Base-by-base conservation (phyloP, 345 rosid species). In the Salix dunnii region DNA sequence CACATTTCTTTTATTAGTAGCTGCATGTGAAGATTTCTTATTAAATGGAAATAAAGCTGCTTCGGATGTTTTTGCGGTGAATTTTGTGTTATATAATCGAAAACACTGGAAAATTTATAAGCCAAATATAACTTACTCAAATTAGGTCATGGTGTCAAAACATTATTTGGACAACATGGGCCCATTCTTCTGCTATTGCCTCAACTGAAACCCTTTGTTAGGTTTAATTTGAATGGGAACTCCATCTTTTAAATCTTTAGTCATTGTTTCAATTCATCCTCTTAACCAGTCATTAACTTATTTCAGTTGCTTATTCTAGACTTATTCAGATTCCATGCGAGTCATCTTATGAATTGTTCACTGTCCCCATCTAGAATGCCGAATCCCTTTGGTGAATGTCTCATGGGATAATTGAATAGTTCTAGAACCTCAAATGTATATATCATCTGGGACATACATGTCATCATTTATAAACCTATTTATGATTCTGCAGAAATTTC, bases 401-500 rank as follows among this genome's bases (percentile, higher is more conserved):
- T 35, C 20, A 17, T 75, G 35, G 49, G 73, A 30, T 77, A 20
- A 23, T 18, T 53, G 61, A 33, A 28, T 36, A 55, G 49, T 76
- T 73, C 70, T 65, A 27, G 75, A 62, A 30, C 67, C 49, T 25
- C 30, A 67, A n/a, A 67, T 33, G 58, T 71, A 55, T 58, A 67
- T 30, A 68, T 61, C 28, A 25, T 68, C 23, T 2, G 70, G 75
- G 78, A 40, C 72, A 25, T 43, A 28, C 74, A 40, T 68, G n/a
- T 73, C 30, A 38, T 51, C 30, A 35, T 80, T 46, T 53, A 66
- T 30, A 12, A 53, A 66, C 43, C 20, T 53, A 70, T 67, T 60
- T 67, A 36, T 84, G 72, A 69, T 80, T 76, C 55, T 35, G 36
- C 40, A 62, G 76, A 53, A 70, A 76, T 73, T 67, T 0, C 58